Evolutionary conservation across 805 yeast genomes (phyloP), one percentile per base, ranked within the genome.

Genomic region (Teunomyces lycoperdinae): DNA sequence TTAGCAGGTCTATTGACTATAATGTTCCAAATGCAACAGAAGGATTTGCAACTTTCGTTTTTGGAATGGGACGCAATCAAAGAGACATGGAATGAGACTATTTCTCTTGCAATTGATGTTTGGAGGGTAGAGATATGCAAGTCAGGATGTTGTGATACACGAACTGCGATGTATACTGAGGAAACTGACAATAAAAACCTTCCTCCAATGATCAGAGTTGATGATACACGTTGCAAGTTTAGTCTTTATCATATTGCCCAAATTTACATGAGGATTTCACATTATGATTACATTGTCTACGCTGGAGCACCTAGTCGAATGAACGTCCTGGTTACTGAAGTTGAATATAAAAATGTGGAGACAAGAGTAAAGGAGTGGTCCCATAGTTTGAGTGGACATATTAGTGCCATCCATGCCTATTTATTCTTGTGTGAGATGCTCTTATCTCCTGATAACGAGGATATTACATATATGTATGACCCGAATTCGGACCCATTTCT

Each of bases 381-480:
- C 10, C 32, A 42, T 17, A 44, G 50, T 17, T 5, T 33, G 27
- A 35, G 45, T 36, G 53, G 53, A 20, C 32, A 31, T 3, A 47
- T 50, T n/a, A 50, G 83, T 24, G 78, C 79, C 7, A 69, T 84
- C 34, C 87, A 85, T 58, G 83, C 87, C 16, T 81, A 81, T 51
- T 67, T 81, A 53, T 71, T 83, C 47, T 57, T 85, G 26, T 80
- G 79, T 66, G 89, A 85, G 57, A 79, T 80, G 78, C 77, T 81
- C 51, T 59, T 84, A 40, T 69, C 74, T 9, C 83, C 81, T n/a
- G 76, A 73, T 53, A 81, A 77, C 20, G 68, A 64, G 36, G 78
- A 76, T 35, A 67, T 67, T 4, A 69, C 70, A 33, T 76, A 71
- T 43, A 65, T 66, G 14, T 81, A 80, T 60, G 72, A 76, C 42